Evolutionary conservation across 106 monocot genomes (phyloP).

Genomic region (Alisma plantagoaquatica): DNA sequence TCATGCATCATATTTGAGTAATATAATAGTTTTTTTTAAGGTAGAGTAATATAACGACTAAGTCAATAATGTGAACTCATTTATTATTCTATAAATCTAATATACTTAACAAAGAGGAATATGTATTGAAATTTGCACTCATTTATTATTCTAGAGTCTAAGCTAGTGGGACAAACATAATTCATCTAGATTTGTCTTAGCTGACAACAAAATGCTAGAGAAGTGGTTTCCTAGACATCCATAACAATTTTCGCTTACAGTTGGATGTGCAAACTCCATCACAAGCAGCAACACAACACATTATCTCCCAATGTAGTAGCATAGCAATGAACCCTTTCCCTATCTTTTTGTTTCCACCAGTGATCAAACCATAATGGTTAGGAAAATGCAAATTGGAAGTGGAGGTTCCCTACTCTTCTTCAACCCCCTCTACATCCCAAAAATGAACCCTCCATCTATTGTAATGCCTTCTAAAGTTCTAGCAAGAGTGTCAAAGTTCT

Average conservation of each 20-base stretch:
- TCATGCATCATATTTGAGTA: too few relatives aligned
- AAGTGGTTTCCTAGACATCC: too few relatives aligned
- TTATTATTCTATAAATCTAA: too few relatives aligned
- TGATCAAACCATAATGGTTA: constrained; percentile 92
- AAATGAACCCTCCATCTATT: constrained; percentile 77
- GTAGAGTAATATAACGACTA: too few relatives aligned
- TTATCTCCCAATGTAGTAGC: constrained; percentile 4
- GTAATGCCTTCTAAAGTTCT: constrained; percentile 62
- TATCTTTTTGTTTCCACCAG: constrained; percentile 88
- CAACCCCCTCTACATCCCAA: constrained; percentile 91
- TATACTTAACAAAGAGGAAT: too few relatives aligned
- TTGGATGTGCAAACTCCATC: constrained; percentile 18
- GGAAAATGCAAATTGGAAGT: constrained; percentile 91
- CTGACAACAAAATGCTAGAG: constrained; percentile 14
- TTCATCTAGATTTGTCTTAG: constrained; percentile 3
- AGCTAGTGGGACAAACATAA: constrained; percentile 25
- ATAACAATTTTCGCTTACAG: constrained; percentile 30
- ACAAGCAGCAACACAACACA: constrained; percentile 14
- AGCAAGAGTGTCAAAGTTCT: constrained; percentile 66
- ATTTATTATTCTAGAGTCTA: neutral
- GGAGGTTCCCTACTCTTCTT: constrained; percentile 88
- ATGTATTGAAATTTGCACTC: too few relatives aligned
- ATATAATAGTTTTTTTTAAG: too few relatives aligned
- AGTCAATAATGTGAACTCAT: too few relatives aligned
- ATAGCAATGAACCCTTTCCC: constrained; percentile 44